Percentiles rank a stretch among this genome's conserved stretches.
Evolutionary conservation across 2,329 filamentous ascomycete species (phyloP).

Genomic region (Trichothecium sympodiale): DNA sequence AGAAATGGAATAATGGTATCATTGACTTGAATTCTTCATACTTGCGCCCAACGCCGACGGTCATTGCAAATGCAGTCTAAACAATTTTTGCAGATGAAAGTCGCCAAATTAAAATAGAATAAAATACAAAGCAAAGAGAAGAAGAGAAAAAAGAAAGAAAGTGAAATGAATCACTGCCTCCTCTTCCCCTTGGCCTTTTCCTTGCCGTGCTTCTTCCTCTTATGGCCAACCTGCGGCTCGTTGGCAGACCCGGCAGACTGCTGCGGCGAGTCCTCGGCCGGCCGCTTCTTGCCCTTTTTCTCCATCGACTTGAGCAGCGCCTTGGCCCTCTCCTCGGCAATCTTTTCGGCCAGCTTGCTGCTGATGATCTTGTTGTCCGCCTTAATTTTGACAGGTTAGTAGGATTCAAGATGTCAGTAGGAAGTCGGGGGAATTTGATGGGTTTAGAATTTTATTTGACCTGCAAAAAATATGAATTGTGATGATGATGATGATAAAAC

Average conservation of each 20-base stretch:
- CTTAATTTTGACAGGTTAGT: constrained; percentile 15
- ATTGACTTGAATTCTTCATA: too few relatives aligned
- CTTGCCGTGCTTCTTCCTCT: constrained; percentile 18
- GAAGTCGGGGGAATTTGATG: too few relatives aligned
- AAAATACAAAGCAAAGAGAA: too few relatives aligned
- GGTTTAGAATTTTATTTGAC: too few relatives aligned
- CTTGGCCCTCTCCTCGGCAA: constrained; percentile 44
- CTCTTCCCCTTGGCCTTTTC: constrained; percentile 7
- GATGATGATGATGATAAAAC: constrained; percentile 16
- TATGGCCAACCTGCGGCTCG: constrained; percentile 18
- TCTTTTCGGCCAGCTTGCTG: constrained; percentile 41
- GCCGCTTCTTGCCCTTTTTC: constrained; percentile 29
- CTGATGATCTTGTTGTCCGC: constrained; percentile 41
- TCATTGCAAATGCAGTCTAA: too few relatives aligned
- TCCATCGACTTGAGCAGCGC: constrained; percentile 35
- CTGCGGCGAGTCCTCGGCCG: constrained; percentile 19
- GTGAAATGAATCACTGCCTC: not conserved
- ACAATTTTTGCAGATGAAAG: too few relatives aligned
- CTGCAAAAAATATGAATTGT: too few relatives aligned
- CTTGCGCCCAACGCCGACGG: too few relatives aligned
- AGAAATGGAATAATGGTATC: too few relatives aligned
- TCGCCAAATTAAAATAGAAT: too few relatives aligned
- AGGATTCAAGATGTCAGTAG: not conserved
- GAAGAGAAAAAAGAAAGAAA: too few relatives aligned
- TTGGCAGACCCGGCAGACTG: constrained; percentile 11